These are phyloP conservation scores for Ophiocordyceps camponoti-leonardi DNA, from an alignment of 2,329 filamentous ascomycete genomes.

Conservation along the genomic window DNA sequence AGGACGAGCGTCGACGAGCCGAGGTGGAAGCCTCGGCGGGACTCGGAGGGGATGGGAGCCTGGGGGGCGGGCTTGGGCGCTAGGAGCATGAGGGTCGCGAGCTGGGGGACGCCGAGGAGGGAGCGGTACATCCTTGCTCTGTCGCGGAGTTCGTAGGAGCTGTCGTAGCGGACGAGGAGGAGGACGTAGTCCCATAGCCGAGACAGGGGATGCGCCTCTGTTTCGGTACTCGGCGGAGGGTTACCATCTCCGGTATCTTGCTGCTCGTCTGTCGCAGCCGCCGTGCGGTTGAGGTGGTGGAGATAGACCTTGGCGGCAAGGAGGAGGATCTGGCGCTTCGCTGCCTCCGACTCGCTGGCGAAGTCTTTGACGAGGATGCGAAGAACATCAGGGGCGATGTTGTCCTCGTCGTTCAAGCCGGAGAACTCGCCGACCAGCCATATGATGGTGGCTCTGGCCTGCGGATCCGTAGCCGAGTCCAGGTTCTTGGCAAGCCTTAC, in stretches of 20 bases:
- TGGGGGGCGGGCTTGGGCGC: slow-evolving; percentile 91
- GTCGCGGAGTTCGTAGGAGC: slow-evolving; percentile 87
- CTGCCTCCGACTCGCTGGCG: slow-evolving; percentile 63
- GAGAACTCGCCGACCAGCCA: slow-evolving; percentile 96
- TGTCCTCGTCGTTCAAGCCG: slow-evolving; percentile 61
- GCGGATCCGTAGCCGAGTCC: slow-evolving; percentile 71
- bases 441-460: slow-evolving; percentile 84
- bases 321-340: slow-evolving; percentile 81
- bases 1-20: slow-evolving; percentile 78
- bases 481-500: slow-evolving; percentile 80
- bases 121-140: slow-evolving; percentile 77
- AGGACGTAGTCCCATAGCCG: slow-evolving; percentile 74
- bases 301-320: slow-evolving; percentile 94
- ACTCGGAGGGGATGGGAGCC: slow-evolving; percentile 75
- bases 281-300: slow-evolving; percentile 59
- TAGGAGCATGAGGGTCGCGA: slow-evolving; percentile 77
- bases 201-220: slow-evolving; percentile 45
- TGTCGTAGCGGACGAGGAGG: slow-evolving; percentile 78
- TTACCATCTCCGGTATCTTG: slow-evolving; percentile 14
- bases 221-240: slow-evolving; percentile 8
- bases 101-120: slow-evolving; percentile 65
- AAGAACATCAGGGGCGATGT: slow-evolving; percentile 83
- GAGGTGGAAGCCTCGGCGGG: slow-evolving; percentile 57
- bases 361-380: slow-evolving; percentile 80
- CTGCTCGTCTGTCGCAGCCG: slow-evolving; percentile 20